Conservation (phyloP, 2,329 filamentous ascomycete genomes). For the Cytospora piceicola region DNA sequence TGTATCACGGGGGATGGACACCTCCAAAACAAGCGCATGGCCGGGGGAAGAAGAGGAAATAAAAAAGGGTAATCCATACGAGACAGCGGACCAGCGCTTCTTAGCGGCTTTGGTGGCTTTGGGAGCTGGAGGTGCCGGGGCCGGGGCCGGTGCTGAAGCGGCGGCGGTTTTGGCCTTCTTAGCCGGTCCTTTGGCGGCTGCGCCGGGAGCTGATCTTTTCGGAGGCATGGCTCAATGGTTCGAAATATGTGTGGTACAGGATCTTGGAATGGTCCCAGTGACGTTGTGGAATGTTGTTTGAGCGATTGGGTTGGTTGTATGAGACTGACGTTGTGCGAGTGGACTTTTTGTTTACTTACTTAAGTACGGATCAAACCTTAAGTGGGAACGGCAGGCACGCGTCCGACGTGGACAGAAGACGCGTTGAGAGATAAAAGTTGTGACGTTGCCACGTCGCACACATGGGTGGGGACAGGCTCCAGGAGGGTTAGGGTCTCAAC, state of each 20-base stretch:
- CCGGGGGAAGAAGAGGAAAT: background rate
- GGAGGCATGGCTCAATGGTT: conserved; percentile 12
- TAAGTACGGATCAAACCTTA: background rate
- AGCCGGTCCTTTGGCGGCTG: conserved; percentile 4
- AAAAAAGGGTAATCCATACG: background rate
- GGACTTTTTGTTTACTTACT: background rate
- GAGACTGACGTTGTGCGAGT: background rate
- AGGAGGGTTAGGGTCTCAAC: background rate
- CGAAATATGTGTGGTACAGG: background rate
- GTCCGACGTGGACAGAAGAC: background rate
- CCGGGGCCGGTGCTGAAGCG: background rate
- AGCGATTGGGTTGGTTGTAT: too few relatives aligned
- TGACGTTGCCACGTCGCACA: background rate
- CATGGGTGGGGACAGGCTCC: background rate
- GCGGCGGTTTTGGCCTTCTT: conserved; percentile 12
- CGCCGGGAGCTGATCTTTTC: conserved; percentile 1
- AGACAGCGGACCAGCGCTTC: conserved; percentile 6
- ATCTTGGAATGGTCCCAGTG: background rate
- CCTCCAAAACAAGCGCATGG: too few relatives aligned
- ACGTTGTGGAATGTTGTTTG: background rate
- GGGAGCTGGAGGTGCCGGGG: background rate
- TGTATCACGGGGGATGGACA: too few relatives aligned
- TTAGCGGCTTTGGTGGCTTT: background rate
- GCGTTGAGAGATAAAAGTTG: background rate
- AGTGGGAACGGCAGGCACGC: background rate